Evolutionary conservation across 2,329 filamentous ascomycete genomes (phyloP).

Genomic region (Tolypocladium pustulatum): DNA sequence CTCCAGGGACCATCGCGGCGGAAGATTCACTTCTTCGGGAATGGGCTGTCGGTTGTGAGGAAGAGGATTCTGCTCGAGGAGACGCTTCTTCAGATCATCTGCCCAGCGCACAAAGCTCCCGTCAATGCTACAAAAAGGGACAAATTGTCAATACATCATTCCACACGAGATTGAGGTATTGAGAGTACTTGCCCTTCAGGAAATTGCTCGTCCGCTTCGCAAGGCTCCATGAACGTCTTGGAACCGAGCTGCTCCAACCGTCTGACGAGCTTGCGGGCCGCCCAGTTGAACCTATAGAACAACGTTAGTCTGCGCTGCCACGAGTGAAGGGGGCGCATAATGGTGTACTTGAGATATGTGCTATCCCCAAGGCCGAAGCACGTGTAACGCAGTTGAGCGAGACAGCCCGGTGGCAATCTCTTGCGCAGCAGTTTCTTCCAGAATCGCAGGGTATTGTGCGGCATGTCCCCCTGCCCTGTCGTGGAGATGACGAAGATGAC

Average conservation of each 20-base stretch:
- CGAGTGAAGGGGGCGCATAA: not conserved
- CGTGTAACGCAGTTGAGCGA: constrained; percentile 62
- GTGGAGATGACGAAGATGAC: constrained; percentile 81
- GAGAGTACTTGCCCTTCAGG: constrained; percentile 62
- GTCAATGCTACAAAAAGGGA: constrained; percentile 51
- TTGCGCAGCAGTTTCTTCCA: constrained; percentile 80
- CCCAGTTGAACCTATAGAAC: constrained; percentile 77
- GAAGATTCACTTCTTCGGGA: constrained; percentile 60
- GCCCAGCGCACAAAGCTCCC: constrained; percentile 74
- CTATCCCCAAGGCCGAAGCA: constrained; percentile 91
- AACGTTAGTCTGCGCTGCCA: not conserved
- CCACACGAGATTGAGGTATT: constrained; percentile 6
- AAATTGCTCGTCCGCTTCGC: constrained; percentile 90
- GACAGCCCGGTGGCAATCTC: constrained; percentile 60
- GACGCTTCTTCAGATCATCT: constrained; percentile 50
- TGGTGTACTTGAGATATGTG: constrained; percentile 73
- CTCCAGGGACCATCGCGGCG: constrained; percentile 52
- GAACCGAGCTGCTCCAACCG: constrained; percentile 78
- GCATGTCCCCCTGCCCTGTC: constrained; percentile 89
- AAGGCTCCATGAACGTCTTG: constrained; percentile 60
- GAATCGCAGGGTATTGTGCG: constrained; percentile 68
- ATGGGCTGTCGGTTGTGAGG: constrained; percentile 59
- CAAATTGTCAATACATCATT: not conserved
- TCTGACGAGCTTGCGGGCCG: constrained; percentile 77
- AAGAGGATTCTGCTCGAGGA: constrained; percentile 60